Base-by-base conservation (phyloP, 2,329 filamentous ascomycete genomes). In the Aureobasidium subglaciale region DNA sequence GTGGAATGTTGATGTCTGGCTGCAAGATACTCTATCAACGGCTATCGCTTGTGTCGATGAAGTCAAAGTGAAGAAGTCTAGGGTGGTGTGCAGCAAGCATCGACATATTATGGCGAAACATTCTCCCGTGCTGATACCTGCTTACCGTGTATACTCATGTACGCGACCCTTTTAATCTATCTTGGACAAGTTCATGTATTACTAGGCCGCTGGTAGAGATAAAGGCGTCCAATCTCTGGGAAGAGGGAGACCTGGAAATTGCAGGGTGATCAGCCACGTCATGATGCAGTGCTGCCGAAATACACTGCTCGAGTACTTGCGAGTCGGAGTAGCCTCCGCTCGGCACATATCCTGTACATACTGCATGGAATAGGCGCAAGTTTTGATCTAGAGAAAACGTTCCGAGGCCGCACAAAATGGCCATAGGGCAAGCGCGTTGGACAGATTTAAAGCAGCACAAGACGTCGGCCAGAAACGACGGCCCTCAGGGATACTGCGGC, bases 341-440 rank as follows among this genome's bases (percentile, higher is more conserved):
- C 4, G 13, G 29, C 42, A 58, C 56, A 13, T 58, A 43, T 13
- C 56, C 56, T 11, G 35, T 30, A 13, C 22, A 49, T 27, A 42
- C 56, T 22, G 25, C 38, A 4, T 41, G 56, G 13, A 58, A 58
- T 50, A 58, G 18, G 34, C 35, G 52, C 32, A 18, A 37, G 52
- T 18, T 18, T 32, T 16, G 56, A 56, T 18, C 27, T 56, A 6
- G 32, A 55, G 9, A 32, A 46, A 58, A 20, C 41, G 56, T 9
- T 34, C 55, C 34, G 52, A 58, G 29, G 27, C 56, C 10, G n/a
- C n/a, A n/a, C n/a, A n/a, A n/a, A n/a, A n/a, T n/a, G n/a, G n/a
- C n/a, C n/a, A n/a, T n/a, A n/a, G n/a, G n/a, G n/a, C n/a, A 24
- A 42, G 22, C 25, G 40, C 8, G 13, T 30, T 9, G 29, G 29